phyloP scores from a whole-genome alignment of 192 early-diverging fungal genomes.

The Coemansia sp. region DNA sequence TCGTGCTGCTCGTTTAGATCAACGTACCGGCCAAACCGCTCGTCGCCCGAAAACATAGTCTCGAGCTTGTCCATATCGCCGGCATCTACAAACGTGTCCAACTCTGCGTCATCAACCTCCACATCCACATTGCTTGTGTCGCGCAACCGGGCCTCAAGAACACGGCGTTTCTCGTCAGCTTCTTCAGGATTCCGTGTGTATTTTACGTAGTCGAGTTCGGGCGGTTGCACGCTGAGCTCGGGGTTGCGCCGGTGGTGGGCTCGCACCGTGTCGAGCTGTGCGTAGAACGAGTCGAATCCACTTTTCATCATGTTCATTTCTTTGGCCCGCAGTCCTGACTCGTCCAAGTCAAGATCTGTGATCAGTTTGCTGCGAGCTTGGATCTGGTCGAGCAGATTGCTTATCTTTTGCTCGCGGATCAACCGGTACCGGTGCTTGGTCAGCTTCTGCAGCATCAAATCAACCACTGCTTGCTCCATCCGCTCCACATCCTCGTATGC shows the following conservation, averaged over 20 bases:
- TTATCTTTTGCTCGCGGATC: constrained; percentile 77
- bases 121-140: constrained; percentile 1
- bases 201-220: constrained; percentile 76
- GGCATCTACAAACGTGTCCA: constrained; percentile 33
- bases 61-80: constrained; percentile 63
- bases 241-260: constrained; percentile 78
- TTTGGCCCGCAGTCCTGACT: constrained; percentile 64
- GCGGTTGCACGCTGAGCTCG: constrained; percentile 71
- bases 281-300: constrained; percentile 85
- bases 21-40: constrained; percentile 77
- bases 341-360: constrained; percentile 68
- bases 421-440: constrained; percentile 83
- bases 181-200: constrained; percentile 52
- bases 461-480: constrained; percentile 83
- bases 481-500: constrained; percentile 91
- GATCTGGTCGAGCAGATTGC: constrained; percentile 68
- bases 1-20: constrained; percentile 81
- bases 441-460: constrained; percentile 73
- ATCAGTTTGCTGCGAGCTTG: constrained; percentile 64
- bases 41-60: constrained; percentile 91
- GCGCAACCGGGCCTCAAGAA: constrained; percentile 16
- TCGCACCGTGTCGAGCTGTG: constrained; percentile 77
- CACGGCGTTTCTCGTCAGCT: constrained; percentile 51
- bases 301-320: constrained; percentile 72
- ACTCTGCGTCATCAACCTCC: background rate